phyloP scores from a whole-genome alignment of 208 protist genomes.

The Trichomonas gallinae region DNA sequence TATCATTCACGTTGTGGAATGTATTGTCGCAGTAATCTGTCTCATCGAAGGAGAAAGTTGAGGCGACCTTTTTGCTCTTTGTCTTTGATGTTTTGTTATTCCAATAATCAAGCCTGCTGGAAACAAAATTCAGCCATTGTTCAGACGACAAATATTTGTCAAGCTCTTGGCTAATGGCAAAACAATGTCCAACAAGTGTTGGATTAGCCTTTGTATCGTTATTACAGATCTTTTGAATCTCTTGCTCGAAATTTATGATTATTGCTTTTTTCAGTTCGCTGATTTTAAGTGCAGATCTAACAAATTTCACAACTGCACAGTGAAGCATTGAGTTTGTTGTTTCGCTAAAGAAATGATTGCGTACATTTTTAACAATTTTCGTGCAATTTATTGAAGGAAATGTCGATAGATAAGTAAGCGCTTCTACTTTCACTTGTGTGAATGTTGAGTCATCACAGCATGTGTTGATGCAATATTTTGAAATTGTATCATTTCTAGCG shows the following conservation, averaged over 20 bases:
- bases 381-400: not conserved
- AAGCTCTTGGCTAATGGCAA: not conserved
- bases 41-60: not conserved
- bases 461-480: not conserved
- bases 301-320: not conserved
- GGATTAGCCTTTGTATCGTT: not conserved
- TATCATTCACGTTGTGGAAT: not conserved
- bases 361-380: not conserved
- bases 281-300: not conserved
- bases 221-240: not conserved
- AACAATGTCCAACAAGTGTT: not conserved
- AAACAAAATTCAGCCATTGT: not conserved
- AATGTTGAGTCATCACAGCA: not conserved
- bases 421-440: not conserved
- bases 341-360: not conserved
- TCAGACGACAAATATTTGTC: not conserved
- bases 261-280: not conserved
- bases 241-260: not conserved
- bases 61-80: not conserved
- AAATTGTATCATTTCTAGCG: not conserved
- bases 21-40: not conserved
- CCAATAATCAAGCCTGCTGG: not conserved
- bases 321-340: not conserved
- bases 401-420: not conserved
- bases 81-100: not conserved